A percentile compares a stretch with the other conserved stretches of the same genome.
These are phyloP conservation scores for Leptomonas pyrrhocoris DNA, from an alignment of 208 protist genomes.

Conservation along the genomic window DNA sequence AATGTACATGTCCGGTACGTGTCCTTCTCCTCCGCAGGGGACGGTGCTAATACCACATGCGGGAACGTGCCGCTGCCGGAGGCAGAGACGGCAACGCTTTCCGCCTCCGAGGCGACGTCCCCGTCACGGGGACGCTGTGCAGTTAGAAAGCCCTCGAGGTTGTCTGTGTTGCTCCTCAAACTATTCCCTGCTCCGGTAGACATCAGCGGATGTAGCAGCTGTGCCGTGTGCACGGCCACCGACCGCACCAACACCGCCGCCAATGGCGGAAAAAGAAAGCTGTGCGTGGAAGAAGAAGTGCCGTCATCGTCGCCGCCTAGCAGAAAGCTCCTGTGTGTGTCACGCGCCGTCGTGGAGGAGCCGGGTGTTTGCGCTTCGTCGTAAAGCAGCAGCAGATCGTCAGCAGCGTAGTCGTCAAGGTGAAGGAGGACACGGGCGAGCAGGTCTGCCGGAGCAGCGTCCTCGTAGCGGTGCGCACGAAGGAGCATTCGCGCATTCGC, in stretches of 20 bases:
- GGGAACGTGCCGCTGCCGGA: too few species aligned
- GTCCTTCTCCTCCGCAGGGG: too few species aligned
- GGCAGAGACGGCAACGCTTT: too few species aligned
- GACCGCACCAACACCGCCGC: slow-evolving; percentile 20
- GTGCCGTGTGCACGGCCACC: slow-evolving; percentile 19
- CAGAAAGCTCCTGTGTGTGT: neutral
- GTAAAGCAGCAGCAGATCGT: neutral
- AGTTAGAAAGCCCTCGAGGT: too few species aligned
- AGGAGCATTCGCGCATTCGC: too few species aligned
- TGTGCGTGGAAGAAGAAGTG: neutral
- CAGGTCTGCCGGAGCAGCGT: slow-evolving; percentile 2
- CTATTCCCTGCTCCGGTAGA: neutral
- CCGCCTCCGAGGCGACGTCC: too few species aligned
- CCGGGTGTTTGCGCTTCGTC: neutral
- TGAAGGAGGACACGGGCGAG: slow-evolving; percentile 14
- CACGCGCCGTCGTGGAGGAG: neutral
- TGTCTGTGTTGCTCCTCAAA: neutral
- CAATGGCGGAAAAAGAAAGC: neutral
- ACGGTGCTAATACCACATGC: neutral
- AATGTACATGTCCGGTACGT: neutral
- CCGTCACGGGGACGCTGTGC: too few species aligned
- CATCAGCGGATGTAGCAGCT: slow-evolving; percentile 5
- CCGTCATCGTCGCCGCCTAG: neutral
- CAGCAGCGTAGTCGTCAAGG: slow-evolving; percentile 4
- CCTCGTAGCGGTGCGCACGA: too few species aligned